phyloP scores from a whole-genome alignment of 139 green algal genomes.

The Diplosphaera chodatii region DNA sequence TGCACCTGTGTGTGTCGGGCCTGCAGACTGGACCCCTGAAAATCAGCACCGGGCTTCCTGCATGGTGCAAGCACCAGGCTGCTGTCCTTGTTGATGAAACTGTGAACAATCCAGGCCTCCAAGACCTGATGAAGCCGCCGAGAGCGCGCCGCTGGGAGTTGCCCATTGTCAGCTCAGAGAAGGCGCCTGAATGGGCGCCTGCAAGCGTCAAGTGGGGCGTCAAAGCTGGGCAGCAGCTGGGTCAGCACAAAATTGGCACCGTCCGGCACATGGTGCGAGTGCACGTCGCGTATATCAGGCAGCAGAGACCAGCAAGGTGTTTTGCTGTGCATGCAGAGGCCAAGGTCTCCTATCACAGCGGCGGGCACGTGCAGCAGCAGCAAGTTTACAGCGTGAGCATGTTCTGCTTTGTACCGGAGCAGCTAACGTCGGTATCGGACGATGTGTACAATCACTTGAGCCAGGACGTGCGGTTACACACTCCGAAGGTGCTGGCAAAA shows the following conservation, averaged over 20 bases:
- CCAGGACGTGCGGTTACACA: constrained; percentile 15
- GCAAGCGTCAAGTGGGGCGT: neutral
- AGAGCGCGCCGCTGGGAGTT: neutral
- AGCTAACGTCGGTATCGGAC: constrained; percentile 9
- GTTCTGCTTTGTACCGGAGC: constrained; percentile 14
- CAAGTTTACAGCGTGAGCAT: constrained; percentile 15
- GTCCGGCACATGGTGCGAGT: no score
- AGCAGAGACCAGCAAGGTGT: no score
- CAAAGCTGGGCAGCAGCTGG: constrained; percentile 3
- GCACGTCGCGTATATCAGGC: no score
- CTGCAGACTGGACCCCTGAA: no score
- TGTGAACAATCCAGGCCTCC: no score
- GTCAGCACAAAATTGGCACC: no score
- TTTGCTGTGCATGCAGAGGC: no score
- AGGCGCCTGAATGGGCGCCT: neutral
- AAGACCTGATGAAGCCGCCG: neutral
- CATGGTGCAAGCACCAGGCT: no score
- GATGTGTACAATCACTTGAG: constrained; percentile 12
- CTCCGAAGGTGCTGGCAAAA: constrained; percentile 14
- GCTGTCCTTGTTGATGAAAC: no score
- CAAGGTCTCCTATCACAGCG: constrained; percentile 10
- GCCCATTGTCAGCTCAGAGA: neutral
- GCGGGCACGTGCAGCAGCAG: neutral
- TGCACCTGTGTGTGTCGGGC: no score
- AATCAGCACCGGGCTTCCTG: no score